These are phyloP conservation scores for Sordariomycetes sp. DNA, from an alignment of 2,329 filamentous ascomycete genomes.

Conservation along the genomic window DNA sequence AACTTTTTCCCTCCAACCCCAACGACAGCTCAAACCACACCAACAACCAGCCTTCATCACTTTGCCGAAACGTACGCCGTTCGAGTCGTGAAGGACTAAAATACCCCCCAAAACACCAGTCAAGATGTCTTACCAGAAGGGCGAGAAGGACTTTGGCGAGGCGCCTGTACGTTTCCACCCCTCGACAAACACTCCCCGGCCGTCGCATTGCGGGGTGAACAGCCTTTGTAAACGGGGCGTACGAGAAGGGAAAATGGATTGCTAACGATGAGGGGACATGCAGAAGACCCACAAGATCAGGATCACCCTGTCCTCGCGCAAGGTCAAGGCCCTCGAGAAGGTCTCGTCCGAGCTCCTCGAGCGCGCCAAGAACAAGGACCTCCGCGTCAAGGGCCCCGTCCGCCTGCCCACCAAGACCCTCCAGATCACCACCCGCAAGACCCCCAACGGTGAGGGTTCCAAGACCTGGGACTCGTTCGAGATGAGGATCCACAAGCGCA, in stretches of 20 bases:
- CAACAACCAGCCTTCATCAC: conserved; percentile 53
- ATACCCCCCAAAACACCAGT: conserved; percentile 18
- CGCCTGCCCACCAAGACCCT: conserved; percentile 87
- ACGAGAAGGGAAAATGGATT: not conserved
- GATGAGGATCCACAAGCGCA: conserved; percentile 98
- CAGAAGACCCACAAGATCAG: conserved; percentile 96
- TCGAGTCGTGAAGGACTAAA: conserved; percentile 67
- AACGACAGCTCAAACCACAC: not conserved
- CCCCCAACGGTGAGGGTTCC: conserved; percentile 97
- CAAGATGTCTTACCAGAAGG: conserved; percentile 91
- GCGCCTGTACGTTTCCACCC: conserved; percentile 53
- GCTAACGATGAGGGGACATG: not conserved
- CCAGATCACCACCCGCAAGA: conserved; percentile 97
- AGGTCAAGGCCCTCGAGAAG: conserved; percentile 93
- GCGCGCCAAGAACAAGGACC: conserved; percentile 96
- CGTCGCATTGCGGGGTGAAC: no score
- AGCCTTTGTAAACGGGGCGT: no score
- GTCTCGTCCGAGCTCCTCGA: conserved; percentile 98
- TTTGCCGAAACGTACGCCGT: conserved; percentile 62
- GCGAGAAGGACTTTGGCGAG: conserved; percentile 88
- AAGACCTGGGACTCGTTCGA: conserved; percentile 99
- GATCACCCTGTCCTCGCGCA: conserved; percentile 93
- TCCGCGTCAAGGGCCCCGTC: conserved; percentile 96
- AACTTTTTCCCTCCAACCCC: not conserved
- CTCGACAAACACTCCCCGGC: no score